Conservation (phyloP, 148 eudicot species). For the Rhododendron kiyosumense region DNA sequence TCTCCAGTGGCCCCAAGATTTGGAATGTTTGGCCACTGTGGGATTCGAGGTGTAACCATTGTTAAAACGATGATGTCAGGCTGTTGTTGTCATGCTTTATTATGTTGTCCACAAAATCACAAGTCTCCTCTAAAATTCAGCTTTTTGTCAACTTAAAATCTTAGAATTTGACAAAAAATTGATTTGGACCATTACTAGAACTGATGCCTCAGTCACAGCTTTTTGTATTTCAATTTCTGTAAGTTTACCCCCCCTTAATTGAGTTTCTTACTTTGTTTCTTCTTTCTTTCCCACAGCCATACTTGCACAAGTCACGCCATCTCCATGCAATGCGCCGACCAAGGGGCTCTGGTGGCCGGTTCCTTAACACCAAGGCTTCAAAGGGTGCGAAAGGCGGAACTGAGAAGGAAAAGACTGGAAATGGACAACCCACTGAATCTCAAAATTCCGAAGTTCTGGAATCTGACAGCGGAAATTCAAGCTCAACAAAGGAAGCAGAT, state of each 20-base stretch:
- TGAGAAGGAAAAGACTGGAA: background rate
- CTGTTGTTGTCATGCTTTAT: background rate
- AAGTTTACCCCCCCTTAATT: background rate
- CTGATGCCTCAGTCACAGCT: background rate
- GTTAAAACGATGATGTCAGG: background rate
- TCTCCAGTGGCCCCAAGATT: too few species aligned
- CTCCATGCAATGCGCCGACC: slow-evolving; percentile 70
- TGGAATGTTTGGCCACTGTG: too few species aligned
- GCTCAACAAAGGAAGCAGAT: slow-evolving; percentile 22
- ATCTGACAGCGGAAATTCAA: slow-evolving; percentile 26
- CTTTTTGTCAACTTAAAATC: background rate
- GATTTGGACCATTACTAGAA: background rate
- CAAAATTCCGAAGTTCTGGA: slow-evolving; percentile 49
- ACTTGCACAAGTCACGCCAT: slow-evolving; percentile 62
- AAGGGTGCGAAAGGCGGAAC: slow-evolving; percentile 3
- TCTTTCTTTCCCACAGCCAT: slow-evolving; percentile 35
- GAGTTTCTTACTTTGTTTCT: background rate
- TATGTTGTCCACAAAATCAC: background rate
- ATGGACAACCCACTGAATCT: slow-evolving; percentile 28
- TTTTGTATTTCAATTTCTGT: background rate
- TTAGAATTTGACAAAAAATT: background rate
- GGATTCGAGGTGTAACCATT: too few species aligned
- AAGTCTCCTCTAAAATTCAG: background rate
- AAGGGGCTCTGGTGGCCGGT: slow-evolving; percentile 66
- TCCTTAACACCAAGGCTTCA: slow-evolving; percentile 44